These are phyloP conservation scores for Xylaria sp. DNA, from an alignment of 2,329 filamentous ascomycete genomes.

Conservation along the genomic window DNA sequence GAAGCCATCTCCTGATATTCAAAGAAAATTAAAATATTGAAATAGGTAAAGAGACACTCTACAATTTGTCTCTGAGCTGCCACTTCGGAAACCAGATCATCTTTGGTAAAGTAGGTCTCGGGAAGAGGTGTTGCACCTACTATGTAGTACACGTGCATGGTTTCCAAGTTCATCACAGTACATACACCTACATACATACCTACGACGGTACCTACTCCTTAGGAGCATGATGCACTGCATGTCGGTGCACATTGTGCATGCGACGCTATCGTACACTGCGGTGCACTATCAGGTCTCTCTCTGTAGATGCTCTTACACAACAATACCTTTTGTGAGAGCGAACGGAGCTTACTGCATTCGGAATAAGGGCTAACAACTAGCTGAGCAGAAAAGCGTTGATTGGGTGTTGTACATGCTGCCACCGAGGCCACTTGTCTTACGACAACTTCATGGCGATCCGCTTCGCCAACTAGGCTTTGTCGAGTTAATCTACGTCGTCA, in stretches of 20 bases:
- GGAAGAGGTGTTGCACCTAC: not conserved
- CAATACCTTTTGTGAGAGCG: not conserved
- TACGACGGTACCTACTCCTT: not conserved
- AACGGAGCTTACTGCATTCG: not conserved
- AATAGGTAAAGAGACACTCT: not conserved
- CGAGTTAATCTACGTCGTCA: not conserved
- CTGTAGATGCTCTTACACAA: no score
- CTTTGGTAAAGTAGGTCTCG: not conserved
- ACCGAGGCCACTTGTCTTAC: not conserved
- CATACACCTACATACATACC: not conserved
- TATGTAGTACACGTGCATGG: no score
- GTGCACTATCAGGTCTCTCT: no score
- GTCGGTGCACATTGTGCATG: not conserved
- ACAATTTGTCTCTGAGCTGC: not conserved
- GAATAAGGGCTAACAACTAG: not conserved
- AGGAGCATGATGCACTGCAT: not conserved
- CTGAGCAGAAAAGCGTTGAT: not conserved
- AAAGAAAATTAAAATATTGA: not conserved
- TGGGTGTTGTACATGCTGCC: not conserved
- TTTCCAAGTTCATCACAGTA: not conserved
- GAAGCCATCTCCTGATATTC: not conserved
- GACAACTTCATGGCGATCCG: not conserved
- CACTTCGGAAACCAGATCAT: not conserved
- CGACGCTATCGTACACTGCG: not conserved
- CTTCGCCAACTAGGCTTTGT: not conserved